These are phyloP conservation scores for Tuber aestivum DNA, from an alignment of 495 filamentous ascomycete genomes.

Conservation along the genomic window DNA sequence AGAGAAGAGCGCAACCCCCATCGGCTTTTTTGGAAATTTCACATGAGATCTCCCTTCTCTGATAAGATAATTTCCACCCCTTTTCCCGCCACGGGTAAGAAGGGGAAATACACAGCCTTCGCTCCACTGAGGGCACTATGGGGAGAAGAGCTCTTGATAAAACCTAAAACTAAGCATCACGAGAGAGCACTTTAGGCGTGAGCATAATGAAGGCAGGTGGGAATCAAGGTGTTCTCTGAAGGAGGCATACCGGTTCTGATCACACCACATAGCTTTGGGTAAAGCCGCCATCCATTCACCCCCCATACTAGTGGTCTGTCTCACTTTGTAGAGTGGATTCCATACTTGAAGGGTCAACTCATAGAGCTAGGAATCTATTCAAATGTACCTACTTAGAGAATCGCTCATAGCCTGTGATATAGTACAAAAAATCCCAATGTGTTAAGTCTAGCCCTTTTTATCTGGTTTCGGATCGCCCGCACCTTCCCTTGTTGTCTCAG, in stretches of 20 bases:
- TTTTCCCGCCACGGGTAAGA: too few species aligned
- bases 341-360: not conserved
- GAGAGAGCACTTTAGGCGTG: not conserved
- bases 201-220: not conserved
- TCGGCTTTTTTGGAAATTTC: too few species aligned
- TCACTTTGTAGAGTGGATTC: not conserved
- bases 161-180: not conserved
- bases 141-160: not conserved
- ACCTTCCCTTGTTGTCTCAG: not conserved
- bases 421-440: not conserved
- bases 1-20: too few species aligned
- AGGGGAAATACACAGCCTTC: not conserved
- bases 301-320: not conserved
- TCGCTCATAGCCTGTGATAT: not conserved
- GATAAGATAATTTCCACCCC: too few species aligned
- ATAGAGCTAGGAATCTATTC: not conserved
- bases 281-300: not conserved
- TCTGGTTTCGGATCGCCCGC: not conserved
- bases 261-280: not conserved
- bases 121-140: too few species aligned
- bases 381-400: not conserved
- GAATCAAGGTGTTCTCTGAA: not conserved
- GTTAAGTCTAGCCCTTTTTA: not conserved
- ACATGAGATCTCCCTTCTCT: too few species aligned
- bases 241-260: not conserved